Conservation (phyloP, 495 filamentous ascomycete species). For the Podospora anserina region DNA sequence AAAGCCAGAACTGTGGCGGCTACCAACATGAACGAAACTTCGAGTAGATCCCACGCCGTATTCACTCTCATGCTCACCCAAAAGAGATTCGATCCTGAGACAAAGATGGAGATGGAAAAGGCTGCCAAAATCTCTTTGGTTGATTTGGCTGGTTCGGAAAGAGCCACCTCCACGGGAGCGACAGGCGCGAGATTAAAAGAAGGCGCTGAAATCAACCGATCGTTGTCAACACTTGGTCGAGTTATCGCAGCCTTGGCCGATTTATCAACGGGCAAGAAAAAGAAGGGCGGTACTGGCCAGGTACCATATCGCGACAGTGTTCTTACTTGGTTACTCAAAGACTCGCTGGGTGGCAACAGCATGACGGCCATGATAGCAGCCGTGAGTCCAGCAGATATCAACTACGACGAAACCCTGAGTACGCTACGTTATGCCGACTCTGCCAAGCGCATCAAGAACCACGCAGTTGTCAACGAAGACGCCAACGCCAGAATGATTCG, state of each 20-base stretch:
- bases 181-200: slow-evolving; percentile 96
- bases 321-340: slow-evolving; percentile 94
- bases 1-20: slow-evolving; percentile 97
- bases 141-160: slow-evolving; percentile 95
- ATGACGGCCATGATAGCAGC: slow-evolving; percentile 99
- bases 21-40: slow-evolving; percentile 99
- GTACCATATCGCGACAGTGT: slow-evolving; percentile 98
- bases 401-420: slow-evolving; percentile 95
- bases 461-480: slow-evolving; percentile 98
- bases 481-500: slow-evolving; percentile 98
- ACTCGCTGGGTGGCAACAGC: slow-evolving; percentile 96
- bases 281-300: slow-evolving; percentile 60
- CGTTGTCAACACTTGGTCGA: slow-evolving; percentile 92
- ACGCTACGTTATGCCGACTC: slow-evolving; percentile 96
- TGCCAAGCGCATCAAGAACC: slow-evolving; percentile 99
- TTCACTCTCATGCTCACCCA: slow-evolving; percentile 96
- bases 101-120: slow-evolving; percentile 94
- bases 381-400: slow-evolving; percentile 97
- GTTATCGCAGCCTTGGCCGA: slow-evolving; percentile 97
- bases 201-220: slow-evolving; percentile 97
- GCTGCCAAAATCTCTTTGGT: slow-evolving; percentile 97
- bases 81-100: slow-evolving; percentile 88
- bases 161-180: slow-evolving; percentile 92
- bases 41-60: slow-evolving; percentile 94
- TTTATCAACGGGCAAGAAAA: slow-evolving; percentile 80